Evolutionary conservation across 2,329 filamentous ascomycete species (phyloP), one percentile per base, ranked within the genome.

Genomic region (Cytospora chrysosperma): DNA sequence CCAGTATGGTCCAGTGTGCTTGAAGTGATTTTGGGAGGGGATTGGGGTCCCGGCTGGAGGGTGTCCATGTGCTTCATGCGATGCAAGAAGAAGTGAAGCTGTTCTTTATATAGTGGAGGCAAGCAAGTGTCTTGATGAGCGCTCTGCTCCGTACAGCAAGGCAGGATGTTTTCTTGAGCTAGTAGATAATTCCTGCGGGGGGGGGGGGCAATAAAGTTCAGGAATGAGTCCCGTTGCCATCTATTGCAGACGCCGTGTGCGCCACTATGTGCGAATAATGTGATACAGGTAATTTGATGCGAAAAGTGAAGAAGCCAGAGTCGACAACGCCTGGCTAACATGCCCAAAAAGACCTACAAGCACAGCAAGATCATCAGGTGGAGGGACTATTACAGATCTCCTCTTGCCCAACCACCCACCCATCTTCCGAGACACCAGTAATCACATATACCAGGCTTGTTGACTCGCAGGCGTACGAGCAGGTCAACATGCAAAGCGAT

Each of bases 261-360:
- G n/a, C 26, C 51, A 21, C 12, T 51, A 51, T 63, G 57, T 37
- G 53, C 32, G 34, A 28, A 17, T 32, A 54, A 40, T 47, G 37
- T 61, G 4, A 49, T 34, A 49, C 26, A 49, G 55, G 51, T 24
- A n/a, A n/a, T 30, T 52, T n/a, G n/a, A 54, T 51, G 32, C 49
- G 30, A 62, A 54, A 47, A 27, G n/a, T 9, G 12, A 43, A 61
- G 9, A 61, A 56, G 43, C 51, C 21, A 61, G 50, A 61, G 28
- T 61, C 61, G 32, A 61, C 40, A 66, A 61, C 64, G 64, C 64
- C 64, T 61, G 61, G 64, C 64, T 66, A 61, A 19, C 53, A 61
- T 61, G 57, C 56, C 54, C 4, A 47, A 10, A 49, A 49, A 15
- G 40, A 37, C 24, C 32, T 50, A 54, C 28, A 59, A 50, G 34